Conservation (phyloP, 768 basidiomycete species). For the Sarcodon aspratus region DNA sequence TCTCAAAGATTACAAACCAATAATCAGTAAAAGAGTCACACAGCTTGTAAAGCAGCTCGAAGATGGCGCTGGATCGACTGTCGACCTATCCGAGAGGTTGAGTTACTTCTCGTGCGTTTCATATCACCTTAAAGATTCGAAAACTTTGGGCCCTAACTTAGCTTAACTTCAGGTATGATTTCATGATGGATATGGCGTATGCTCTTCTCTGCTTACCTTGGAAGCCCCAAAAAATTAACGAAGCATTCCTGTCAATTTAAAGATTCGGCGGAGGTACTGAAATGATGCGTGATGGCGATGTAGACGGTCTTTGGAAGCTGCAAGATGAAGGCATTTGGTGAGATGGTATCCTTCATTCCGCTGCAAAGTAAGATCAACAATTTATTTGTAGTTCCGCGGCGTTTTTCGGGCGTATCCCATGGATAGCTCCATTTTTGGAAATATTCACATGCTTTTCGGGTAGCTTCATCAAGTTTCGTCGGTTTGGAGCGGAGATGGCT, state of each 20-base stretch:
- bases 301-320: neutral
- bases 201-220: neutral
- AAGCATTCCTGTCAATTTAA: conserved; percentile 11
- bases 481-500: conserved; percentile 7
- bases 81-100: conserved; percentile 25
- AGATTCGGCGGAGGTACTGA: conserved; percentile 1
- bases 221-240: neutral
- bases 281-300: conserved; percentile 3
- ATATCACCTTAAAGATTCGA: neutral
- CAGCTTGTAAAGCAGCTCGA: conserved; percentile 16
- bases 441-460: conserved; percentile 5
- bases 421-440: conserved; percentile 14
- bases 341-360: neutral
- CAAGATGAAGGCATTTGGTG: neutral
- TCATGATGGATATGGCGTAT: conserved; percentile 6
- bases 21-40: conserved; percentile 11
- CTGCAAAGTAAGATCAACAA: neutral
- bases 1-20: conserved; percentile 18
- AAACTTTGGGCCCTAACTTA: neutral
- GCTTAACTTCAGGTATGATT: conserved; percentile 1
- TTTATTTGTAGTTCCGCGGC: conserved; percentile 1
- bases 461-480: conserved; percentile 10
- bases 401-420: conserved; percentile 9
- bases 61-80: neutral
- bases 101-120: conserved; percentile 25